phyloP scores from a whole-genome alignment of 805 yeast species.

The Brettanomyces naardenensis region DNA sequence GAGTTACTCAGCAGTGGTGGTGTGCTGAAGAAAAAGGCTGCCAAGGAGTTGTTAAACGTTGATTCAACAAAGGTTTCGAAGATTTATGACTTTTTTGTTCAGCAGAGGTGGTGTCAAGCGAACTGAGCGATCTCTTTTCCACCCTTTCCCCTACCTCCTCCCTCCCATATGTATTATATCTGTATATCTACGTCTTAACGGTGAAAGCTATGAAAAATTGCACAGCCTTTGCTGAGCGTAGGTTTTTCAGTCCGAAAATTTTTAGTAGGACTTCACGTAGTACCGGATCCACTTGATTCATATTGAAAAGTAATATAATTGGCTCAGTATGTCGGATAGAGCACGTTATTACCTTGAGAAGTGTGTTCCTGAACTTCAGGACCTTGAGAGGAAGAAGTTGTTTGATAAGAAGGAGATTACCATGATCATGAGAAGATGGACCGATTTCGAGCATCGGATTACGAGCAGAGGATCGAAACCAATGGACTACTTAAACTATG shows the following conservation, averaged over 20 bases:
- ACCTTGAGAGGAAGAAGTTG: conserved; percentile 69
- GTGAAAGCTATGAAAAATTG: too few relatives aligned
- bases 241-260: too few relatives aligned
- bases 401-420: conserved; percentile 79
- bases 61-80: conserved; percentile 82
- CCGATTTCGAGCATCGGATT: conserved; percentile 90
- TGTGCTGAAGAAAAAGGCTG: conserved; percentile 68
- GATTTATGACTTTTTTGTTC: conserved; percentile 87
- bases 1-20: conserved; percentile 86
- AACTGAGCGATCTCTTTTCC: conserved; percentile 1
- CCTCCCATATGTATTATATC: too few relatives aligned
- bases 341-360: conserved; percentile 50
- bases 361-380: conserved; percentile 89
- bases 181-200: too few relatives aligned
- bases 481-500: conserved; percentile 69
- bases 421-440: conserved; percentile 82
- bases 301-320: too few relatives aligned
- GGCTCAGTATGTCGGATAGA: conserved; percentile 31
- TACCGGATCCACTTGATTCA: too few relatives aligned
- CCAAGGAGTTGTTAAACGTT: conserved; percentile 75
- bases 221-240: too few relatives aligned
- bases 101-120: conserved; percentile 74
- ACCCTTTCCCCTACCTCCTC: too few relatives aligned
- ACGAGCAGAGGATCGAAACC: conserved; percentile 76
- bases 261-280: too few relatives aligned